These are phyloP conservation scores for Phoma sp. DNA, from an alignment of 2,329 filamentous ascomycete species.

Conservation along the genomic window DNA sequence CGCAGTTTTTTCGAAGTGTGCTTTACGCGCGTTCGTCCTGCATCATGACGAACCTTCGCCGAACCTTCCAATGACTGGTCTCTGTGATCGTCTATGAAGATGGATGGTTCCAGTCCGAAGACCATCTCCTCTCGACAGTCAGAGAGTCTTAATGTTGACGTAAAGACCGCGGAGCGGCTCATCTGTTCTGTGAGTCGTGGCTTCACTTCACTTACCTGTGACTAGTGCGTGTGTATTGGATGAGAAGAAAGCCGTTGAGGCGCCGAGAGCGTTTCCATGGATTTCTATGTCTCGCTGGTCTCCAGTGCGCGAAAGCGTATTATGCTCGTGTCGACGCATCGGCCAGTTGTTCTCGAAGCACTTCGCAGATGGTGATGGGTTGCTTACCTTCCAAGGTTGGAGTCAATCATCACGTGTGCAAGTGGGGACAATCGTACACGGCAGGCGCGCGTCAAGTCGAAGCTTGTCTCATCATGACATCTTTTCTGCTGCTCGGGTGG, in stretches of 20 bases:
- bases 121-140: neutral
- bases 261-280: neutral
- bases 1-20: neutral
- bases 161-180: neutral
- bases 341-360: neutral
- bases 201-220: neutral
- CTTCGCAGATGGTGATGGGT: neutral
- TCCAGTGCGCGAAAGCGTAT: neutral
- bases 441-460: slow-evolving; percentile 5
- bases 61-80: neutral
- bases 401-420: neutral
- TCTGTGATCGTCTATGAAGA: neutral
- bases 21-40: slow-evolving; percentile 15
- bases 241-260: neutral
- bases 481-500: neutral
- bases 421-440: neutral
- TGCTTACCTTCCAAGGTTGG: neutral
- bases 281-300: neutral
- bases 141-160: neutral
- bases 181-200: neutral
- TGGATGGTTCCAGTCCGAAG: neutral
- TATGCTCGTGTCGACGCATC: neutral
- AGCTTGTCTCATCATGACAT: neutral
- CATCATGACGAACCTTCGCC: slow-evolving; percentile 10
- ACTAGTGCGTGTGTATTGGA: neutral